These are phyloP conservation scores for Penicillium sclerotigenum DNA, from an alignment of 2,329 filamentous ascomycete species.

Conservation along the genomic window DNA sequence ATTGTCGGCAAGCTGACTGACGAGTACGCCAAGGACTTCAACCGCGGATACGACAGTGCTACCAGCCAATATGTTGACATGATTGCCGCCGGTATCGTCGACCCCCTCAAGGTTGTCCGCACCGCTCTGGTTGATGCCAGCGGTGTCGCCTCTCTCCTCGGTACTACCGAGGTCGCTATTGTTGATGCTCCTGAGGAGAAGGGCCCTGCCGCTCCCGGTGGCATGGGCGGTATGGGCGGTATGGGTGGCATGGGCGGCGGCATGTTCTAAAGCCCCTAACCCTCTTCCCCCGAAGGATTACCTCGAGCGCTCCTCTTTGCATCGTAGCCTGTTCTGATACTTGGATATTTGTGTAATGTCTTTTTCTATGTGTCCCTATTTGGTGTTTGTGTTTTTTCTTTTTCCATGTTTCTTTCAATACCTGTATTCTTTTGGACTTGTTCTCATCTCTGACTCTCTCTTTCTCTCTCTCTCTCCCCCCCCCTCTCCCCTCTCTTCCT, in stretches of 20 bases:
- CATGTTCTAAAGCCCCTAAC: slow-evolving; percentile 57
- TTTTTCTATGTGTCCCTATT: slow-evolving; percentile 22
- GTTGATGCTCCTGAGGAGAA: slow-evolving; percentile 96
- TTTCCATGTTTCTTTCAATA: slow-evolving; percentile 17
- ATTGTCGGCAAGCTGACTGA: slow-evolving; percentile 97
- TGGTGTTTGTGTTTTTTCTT: slow-evolving; percentile 22
- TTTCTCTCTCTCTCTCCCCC: background rate
- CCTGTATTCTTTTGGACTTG: slow-evolving; percentile 23
- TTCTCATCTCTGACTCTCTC: background rate
- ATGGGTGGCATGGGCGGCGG: slow-evolving; percentile 63
- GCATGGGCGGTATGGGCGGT: slow-evolving; percentile 53
- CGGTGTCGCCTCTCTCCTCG: slow-evolving; percentile 93
- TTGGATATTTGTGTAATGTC: slow-evolving; percentile 26
- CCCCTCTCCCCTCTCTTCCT: slow-evolving; percentile 18
- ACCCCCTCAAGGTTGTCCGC: slow-evolving; percentile 98
- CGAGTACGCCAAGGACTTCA: slow-evolving; percentile 88
- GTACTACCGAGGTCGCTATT: slow-evolving; percentile 96
- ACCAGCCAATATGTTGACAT: slow-evolving; percentile 99
- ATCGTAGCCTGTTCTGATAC: slow-evolving; percentile 32
- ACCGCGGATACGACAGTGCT: slow-evolving; percentile 94
- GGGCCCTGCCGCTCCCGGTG: slow-evolving; percentile 55
- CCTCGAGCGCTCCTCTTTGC: slow-evolving; percentile 34
- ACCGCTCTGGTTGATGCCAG: slow-evolving; percentile 92
- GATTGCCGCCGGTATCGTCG: slow-evolving; percentile 94
- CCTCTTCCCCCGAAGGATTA: slow-evolving; percentile 16